Conservation (phyloP, 768 basidiomycete genomes). For the Russula sp. region DNA sequence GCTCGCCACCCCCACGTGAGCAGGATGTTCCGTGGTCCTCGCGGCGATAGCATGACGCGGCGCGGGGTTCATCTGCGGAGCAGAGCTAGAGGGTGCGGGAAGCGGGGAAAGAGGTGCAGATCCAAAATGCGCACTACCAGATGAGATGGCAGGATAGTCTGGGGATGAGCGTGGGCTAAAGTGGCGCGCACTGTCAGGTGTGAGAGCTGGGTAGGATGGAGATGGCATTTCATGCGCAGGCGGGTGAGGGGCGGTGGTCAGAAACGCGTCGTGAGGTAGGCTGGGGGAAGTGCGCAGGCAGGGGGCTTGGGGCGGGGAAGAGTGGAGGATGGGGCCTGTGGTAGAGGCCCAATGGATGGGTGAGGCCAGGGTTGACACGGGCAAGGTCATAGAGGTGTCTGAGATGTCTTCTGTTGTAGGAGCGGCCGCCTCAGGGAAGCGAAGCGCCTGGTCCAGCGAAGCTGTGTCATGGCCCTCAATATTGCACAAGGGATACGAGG, state of each 20-base stretch:
- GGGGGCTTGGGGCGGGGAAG: not conserved
- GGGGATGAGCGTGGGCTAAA: not conserved
- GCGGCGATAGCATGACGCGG: not conserved
- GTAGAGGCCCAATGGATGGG: not conserved
- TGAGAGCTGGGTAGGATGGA: too few species aligned
- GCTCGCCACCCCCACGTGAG: not conserved
- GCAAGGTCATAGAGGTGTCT: not conserved
- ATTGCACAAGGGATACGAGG: constrained; percentile 7
- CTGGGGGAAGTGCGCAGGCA: not conserved
- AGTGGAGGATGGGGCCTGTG: not conserved
- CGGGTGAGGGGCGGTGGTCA: not conserved
- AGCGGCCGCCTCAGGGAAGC: not conserved
- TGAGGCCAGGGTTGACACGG: not conserved
- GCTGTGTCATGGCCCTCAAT: not conserved
- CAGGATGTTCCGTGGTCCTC: not conserved
- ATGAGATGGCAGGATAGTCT: not conserved
- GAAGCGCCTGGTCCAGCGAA: not conserved
- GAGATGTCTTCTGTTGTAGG: not conserved
- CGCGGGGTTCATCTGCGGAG: not conserved
- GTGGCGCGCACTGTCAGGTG: not conserved
- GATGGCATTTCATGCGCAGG: not conserved
- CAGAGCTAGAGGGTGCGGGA: not conserved
- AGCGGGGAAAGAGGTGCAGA: not conserved
- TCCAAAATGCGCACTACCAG: not conserved
- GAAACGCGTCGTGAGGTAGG: not conserved